phyloP scores from a whole-genome alignment of 768 basidiomycete species.

The Agaricus subrufescens region DNA sequence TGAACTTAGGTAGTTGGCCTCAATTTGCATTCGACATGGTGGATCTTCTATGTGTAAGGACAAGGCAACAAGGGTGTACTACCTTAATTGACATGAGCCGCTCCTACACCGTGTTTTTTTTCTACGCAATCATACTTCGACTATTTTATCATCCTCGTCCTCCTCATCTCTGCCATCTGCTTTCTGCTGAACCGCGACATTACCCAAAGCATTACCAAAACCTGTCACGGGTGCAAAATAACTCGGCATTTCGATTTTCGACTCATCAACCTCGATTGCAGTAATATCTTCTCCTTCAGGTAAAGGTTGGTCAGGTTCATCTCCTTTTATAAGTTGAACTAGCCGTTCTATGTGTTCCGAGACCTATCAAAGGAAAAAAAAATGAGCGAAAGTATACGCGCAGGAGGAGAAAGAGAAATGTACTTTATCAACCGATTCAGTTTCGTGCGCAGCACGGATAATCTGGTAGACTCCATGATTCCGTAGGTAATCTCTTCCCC shows the following conservation, averaged over 20 bases:
- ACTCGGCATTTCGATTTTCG: conserved; percentile 14
- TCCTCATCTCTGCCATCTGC: conserved; percentile 22
- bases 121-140: conserved; percentile 52
- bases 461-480: conserved; percentile 84
- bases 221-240: conserved; percentile 11
- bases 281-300: conserved; percentile 30
- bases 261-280: conserved; percentile 15
- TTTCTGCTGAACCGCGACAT: conserved; percentile 1
- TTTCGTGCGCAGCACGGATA: conserved; percentile 69
- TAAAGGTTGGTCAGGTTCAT: conserved; percentile 53
- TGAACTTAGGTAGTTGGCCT: too few relatives aligned
- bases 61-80: too few relatives aligned
- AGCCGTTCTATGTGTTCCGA: conserved; percentile 85
- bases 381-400: not conserved
- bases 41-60: too few relatives aligned
- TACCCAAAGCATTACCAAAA: conserved; percentile 13
- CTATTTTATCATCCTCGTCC: conserved; percentile 69
- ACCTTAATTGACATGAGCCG: too few relatives aligned
- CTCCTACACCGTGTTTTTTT: too few relatives aligned
- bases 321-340: conserved; percentile 79
- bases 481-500: conserved; percentile 81
- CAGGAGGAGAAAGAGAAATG: conserved; percentile 14
- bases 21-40: too few relatives aligned
- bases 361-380: conserved; percentile 42
- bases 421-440: conserved; percentile 77